A percentile compares a stretch with the other conserved stretches of the same genome.
These are phyloP conservation scores for Teratosphaeria viscida DNA, from an alignment of 2,329 filamentous ascomycete species.

Conservation along the genomic window DNA sequence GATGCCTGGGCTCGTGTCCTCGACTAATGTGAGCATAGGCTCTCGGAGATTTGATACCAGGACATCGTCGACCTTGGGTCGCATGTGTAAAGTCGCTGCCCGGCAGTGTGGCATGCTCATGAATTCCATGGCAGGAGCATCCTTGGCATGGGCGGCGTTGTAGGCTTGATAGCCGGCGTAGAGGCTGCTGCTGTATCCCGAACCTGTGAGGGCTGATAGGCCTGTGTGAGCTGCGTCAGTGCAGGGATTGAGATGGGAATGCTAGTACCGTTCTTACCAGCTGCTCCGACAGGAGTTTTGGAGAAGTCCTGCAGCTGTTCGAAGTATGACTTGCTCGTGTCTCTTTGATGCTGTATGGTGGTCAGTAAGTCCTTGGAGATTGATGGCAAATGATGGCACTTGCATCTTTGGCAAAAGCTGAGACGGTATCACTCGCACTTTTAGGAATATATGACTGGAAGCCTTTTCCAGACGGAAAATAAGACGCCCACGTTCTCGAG, in stretches of 20 bases:
- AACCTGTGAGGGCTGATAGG: constrained; percentile 34
- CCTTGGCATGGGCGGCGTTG: constrained; percentile 24
- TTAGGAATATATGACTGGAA: constrained; percentile 40
- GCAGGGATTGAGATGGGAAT: constrained; percentile 3
- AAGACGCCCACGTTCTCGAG: constrained; percentile 35
- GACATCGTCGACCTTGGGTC: constrained; percentile 31
- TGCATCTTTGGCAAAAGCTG: constrained; percentile 33
- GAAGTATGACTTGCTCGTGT: constrained; percentile 39
- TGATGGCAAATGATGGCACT: constrained; percentile 4
- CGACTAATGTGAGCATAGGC: constrained; percentile 36
- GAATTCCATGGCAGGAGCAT: constrained; percentile 35
- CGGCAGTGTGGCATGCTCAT: constrained; percentile 37
- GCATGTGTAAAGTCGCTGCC: constrained; percentile 31
- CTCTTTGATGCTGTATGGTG: constrained; percentile 28
- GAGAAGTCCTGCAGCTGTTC: constrained; percentile 42
- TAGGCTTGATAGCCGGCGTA: constrained; percentile 42
- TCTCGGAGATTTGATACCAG: constrained; percentile 37
- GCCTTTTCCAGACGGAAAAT: constrained; percentile 38
- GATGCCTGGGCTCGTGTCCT: constrained; percentile 34
- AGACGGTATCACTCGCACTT: constrained; percentile 28
- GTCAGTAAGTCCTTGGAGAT: not conserved
- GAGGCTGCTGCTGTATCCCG: constrained; percentile 36
- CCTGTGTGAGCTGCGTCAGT: constrained; percentile 19
- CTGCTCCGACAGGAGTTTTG: constrained; percentile 41
- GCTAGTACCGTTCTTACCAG: constrained; percentile 21